Evolutionary conservation across 352 stramenopile species (phyloP).

Genomic region (Phytophthora foliorum): DNA sequence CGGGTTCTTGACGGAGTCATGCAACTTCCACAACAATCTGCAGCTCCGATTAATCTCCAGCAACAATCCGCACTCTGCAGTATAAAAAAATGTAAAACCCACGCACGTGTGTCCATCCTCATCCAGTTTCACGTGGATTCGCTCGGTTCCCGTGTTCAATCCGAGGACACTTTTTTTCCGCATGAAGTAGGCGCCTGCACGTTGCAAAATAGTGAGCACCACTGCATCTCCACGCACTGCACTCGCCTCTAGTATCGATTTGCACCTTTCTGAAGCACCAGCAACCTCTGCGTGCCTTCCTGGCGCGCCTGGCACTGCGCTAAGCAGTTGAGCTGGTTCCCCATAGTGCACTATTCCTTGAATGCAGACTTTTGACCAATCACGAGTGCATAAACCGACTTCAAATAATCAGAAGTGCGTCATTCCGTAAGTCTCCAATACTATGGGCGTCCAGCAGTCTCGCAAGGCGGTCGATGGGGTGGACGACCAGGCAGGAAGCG

Average conservation of each 20-base stretch:
- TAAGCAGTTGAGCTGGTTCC: slow-evolving; percentile 85
- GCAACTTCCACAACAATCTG: slow-evolving; percentile 77
- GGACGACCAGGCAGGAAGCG: not conserved
- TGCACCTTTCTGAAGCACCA: slow-evolving; percentile 81
- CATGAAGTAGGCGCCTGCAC: slow-evolving; percentile 69
- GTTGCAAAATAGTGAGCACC: not conserved
- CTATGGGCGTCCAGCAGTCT: slow-evolving; percentile 34
- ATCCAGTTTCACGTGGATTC: slow-evolving; percentile 71
- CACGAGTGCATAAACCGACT: slow-evolving; percentile 1
- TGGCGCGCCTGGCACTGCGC: slow-evolving; percentile 77
- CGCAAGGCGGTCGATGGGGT: not conserved
- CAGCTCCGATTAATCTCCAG: not conserved
- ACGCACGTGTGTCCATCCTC: slow-evolving; percentile 67
- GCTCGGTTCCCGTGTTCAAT: slow-evolving; percentile 67
- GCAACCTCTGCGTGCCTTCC: slow-evolving; percentile 69
- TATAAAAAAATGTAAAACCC: not conserved
- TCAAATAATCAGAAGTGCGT: slow-evolving; percentile 24
- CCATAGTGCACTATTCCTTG: slow-evolving; percentile 46
- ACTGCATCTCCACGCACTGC: not conserved
- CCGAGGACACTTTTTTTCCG: slow-evolving; percentile 83
- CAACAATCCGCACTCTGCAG: not conserved
- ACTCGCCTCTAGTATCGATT: not conserved
- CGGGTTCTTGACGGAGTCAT: slow-evolving; percentile 60
- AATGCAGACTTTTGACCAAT: slow-evolving; percentile 24
- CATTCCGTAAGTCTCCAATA: slow-evolving; percentile 1